A percentile compares a stretch with the other conserved stretches of the same genome.
Conservation (phyloP, 163 green algal genomes). For the Coccomyxa subellipsoidea region DNA sequence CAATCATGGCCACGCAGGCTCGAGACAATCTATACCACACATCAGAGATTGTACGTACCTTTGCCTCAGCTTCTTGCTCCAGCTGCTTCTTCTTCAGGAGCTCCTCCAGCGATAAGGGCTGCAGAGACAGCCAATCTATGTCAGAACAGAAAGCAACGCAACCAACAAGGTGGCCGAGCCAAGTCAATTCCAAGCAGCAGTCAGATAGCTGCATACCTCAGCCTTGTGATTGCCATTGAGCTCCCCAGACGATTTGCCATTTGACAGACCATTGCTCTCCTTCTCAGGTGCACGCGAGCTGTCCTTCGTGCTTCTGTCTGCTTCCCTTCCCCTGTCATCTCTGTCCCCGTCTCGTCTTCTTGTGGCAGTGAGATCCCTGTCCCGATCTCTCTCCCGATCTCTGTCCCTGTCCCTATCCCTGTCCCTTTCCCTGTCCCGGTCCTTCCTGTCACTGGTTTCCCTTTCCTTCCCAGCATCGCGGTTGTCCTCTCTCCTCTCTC, state of each 20-base stretch:
- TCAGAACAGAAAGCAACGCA: background rate
- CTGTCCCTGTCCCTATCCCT: background rate
- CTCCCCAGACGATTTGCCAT: background rate
- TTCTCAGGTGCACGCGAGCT: background rate
- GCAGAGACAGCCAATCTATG: background rate
- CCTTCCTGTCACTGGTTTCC: background rate
- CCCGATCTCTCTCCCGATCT: constrained; percentile 11
- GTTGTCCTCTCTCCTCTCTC: background rate
- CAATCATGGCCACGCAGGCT: too few species aligned
- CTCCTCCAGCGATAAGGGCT: constrained; percentile 91
- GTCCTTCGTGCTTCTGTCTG: background rate
- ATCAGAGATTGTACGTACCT: constrained; percentile 49
- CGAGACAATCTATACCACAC: too few species aligned
- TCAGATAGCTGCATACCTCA: background rate
- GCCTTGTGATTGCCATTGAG: constrained; percentile 4
- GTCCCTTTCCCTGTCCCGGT: constrained; percentile 4
- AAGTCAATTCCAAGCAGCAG: too few species aligned
- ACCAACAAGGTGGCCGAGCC: background rate
- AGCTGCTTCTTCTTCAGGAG: constrained; percentile 79
- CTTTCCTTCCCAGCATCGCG: background rate
- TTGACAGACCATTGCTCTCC: background rate
- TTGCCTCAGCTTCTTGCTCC: constrained; percentile 68
- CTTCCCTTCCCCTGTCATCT: background rate
- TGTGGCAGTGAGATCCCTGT: constrained; percentile 7
- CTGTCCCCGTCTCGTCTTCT: constrained; percentile 11